Base-by-base conservation (phyloP, 768 basidiomycete genomes). In the Steccherinum ochraceum region DNA sequence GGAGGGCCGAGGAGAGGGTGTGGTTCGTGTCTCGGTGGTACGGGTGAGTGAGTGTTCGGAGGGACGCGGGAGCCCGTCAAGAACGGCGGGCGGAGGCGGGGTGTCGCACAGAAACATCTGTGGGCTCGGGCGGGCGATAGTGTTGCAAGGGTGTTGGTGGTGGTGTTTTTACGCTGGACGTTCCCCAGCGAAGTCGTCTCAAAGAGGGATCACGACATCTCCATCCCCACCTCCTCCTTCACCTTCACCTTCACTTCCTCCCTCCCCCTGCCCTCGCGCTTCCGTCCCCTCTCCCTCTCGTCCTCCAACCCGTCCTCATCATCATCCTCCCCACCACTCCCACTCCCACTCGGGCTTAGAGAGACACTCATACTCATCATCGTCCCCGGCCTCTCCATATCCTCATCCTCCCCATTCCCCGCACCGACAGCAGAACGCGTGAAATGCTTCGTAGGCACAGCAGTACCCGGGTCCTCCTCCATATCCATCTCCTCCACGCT, bases 401-500 rank as follows among this genome's bases (percentile, higher is more conserved):
- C 58, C 13, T 53, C 53, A 23, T 58, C 58, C 40, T 56, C 49
- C 27, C 53, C 52, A 35, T 47, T 53, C 50, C 55, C 50, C 49
- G 7, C 16, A 35, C 30, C 16, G 7, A 7, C 30, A 7, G 30
- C 30, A 35, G n/a, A n/a, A n/a, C 30, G 30, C 30, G 30, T 7
- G 30, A 35, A 35, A 7, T 35, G 30, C 30, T 35, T 35, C 30
- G 30, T 35, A 7, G 30, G 7, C n/a, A n/a, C 30, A 35, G 7
- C 30, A 35, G 30, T 16, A 35, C 30, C 30, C 30, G 30, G 23
- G 24, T 52, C 40, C 44, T 56, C 58, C 50, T 59, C 60, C 56
- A 51, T 52, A n/a, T 64, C 67, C 63, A 64, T 62, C 54, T 64
- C 66, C 44, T 61, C 65, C 58, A 69, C 63, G 50, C 54, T 63